Base-by-base conservation (phyloP, 1,284 basidiomycete species). In the Dichomitus squalens region DNA sequence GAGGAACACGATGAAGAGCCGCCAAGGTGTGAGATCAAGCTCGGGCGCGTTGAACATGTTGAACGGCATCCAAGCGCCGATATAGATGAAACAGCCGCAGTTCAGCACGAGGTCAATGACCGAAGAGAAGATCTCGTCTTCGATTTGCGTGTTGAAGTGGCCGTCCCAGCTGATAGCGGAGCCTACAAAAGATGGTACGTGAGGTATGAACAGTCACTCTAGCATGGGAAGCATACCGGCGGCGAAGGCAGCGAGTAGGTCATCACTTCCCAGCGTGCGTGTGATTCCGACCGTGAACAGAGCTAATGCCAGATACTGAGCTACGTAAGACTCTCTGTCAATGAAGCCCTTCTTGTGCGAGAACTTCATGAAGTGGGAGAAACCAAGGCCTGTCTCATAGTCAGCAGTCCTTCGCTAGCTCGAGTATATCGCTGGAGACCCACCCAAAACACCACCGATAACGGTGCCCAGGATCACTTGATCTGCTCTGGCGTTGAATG, bases 81-180 rank as follows among this genome's bases (percentile, higher is more conserved):
- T 93, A 72, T 95, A 96, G 59, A 96, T 84, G 76, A 96, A 96
- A 66, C 88, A 90, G 7, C 82, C 88, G 66, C 89, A 92, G 70
- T 96, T 96, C 67, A 96, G 83, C 39, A 90, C 74, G 44, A 90
- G 79, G 62, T 97, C 95, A 64, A 98, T 88, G 51, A 97, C 92
- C 41, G 92, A 90, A 21, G 93, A 90, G 71, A 98, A 98, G 38
- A 88, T 81, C 58, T 93, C 89, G 64, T 88, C 85, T 72, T 95
- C 92, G 3, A 87, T 95, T 54, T 94, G 90, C 40, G 80, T 78
- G 69, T 93, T 93, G 76, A 96, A 97, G 70, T 95, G 85, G 34
- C 93, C 91, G 68, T 98, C 95, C 96, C 95, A 98, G 1, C 94
- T 94, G 63, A 97, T 91, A 0, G 95, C 93, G 54, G 82, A 88